These are phyloP conservation scores for Raphanus hybrid DNA, from an alignment of 441 rosid genomes.

Conservation along the genomic window DNA sequence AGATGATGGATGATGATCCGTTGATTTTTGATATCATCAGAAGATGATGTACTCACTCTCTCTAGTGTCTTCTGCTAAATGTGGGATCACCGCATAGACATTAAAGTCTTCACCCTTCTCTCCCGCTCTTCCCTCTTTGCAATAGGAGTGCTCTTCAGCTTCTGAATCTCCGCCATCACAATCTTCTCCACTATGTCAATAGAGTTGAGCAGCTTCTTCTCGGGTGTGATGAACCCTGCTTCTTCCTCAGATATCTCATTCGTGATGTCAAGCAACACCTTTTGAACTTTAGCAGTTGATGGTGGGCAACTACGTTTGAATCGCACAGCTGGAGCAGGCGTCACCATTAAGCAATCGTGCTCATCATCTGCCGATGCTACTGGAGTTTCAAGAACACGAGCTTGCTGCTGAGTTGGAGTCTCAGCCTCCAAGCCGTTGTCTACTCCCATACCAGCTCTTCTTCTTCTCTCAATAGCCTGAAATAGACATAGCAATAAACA, in stretches of 20 bases:
- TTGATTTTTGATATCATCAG: slow-evolving; percentile 41
- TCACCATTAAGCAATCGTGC: slow-evolving; percentile 38
- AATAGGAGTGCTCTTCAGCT: slow-evolving; percentile 66
- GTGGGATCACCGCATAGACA: slow-evolving; percentile 73
- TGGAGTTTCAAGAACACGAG: slow-evolving; percentile 43
- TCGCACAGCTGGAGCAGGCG: slow-evolving; percentile 53
- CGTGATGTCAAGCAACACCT: slow-evolving; percentile 58
- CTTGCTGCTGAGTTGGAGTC: slow-evolving; percentile 43
- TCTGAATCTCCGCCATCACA: slow-evolving; percentile 72
- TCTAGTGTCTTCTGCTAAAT: slow-evolving; percentile 1
- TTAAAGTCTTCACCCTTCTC: slow-evolving; percentile 62
- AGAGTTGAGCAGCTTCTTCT: slow-evolving; percentile 52
- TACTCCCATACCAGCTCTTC: slow-evolving; percentile 56
- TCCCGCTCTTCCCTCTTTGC: slow-evolving; percentile 71
- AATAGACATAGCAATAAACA: neutral
- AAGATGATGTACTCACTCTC: slow-evolving; percentile 35
- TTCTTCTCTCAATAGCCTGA: slow-evolving; percentile 84
- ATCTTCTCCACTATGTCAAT: slow-evolving; percentile 75
- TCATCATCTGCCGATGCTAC: slow-evolving; percentile 39
- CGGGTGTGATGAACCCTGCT: slow-evolving; percentile 71
- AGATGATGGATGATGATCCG: slow-evolving; percentile 31
- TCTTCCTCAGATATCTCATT: slow-evolving; percentile 40
- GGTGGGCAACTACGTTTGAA: slow-evolving; percentile 48
- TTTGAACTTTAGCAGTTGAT: slow-evolving; percentile 55
- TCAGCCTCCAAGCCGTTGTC: slow-evolving; percentile 52